Evolutionary conservation across 176 grass and related monocot species (phyloP), one percentile per base, ranked within the genome.

Genomic region (Oryza coarctata): DNA sequence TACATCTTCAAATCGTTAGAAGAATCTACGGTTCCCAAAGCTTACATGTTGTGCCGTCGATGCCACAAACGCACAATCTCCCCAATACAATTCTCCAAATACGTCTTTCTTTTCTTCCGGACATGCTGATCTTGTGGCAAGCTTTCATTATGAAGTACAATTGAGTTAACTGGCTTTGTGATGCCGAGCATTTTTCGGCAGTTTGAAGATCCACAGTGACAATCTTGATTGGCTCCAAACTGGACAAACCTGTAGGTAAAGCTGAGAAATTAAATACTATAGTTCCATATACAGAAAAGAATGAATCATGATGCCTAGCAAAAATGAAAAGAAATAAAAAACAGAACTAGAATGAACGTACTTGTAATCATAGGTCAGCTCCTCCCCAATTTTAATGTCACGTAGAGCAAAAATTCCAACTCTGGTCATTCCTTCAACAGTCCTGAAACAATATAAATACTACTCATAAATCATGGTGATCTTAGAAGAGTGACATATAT

Each of bases 361-460:
- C 96, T 94, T 93, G 71, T 95, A 98, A 83, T 98, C 95, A 83
- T 95, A 98, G 61, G 92, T 93, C 68, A 98, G 79, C 60, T 98
- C 93, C 76, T 98, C 92, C 68, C 90, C 96, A 77, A 39, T 84
- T 80, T 89, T 82, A 91, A 98, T 98, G 86, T 95, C 68, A 75
- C 85, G 81, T 76, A 93, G 85, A 23, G 93, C 85, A 76, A 95
- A 98, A 70, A 98, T 98, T 12, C 93, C 96, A 90, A 98, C 93
- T 89, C 96, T 95, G 55, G 93, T 98, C 82, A 95, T 87, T 63
- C 93, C 96, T 71, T 93, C 90, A n/a, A 91, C 90, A 52, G 86
- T 95, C 96, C 96, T 98, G 65, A 68, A 90, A 74, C 61, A 83
- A 22, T 34, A 86, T 64, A 22, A 94, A 94, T 65, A 44, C 30